Evolutionary conservation across 192 early-diverging fungal species (phyloP).

Genomic region (Rhizoclosmatium globosum): DNA sequence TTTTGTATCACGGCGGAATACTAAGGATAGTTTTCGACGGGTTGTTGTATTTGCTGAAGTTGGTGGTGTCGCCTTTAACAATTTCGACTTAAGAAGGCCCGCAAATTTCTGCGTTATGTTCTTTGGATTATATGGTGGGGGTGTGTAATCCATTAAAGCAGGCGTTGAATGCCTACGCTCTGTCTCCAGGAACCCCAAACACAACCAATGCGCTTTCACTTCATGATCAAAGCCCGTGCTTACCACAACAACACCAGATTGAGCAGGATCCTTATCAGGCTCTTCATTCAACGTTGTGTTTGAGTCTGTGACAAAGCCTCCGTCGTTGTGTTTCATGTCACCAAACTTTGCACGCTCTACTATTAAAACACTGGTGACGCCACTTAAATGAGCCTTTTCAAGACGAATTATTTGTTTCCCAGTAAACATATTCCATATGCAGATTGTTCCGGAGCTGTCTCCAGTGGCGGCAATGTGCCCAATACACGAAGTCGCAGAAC

Average conservation of each 20-base stretch:
- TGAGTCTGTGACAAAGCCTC: not conserved
- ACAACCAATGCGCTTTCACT: conserved; percentile 24
- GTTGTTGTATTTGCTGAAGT: not conserved
- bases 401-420: conserved; percentile 34
- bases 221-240: conserved; percentile 33
- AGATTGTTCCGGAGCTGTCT: conserved; percentile 40
- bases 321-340: not conserved
- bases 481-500: not conserved
- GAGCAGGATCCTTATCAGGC: not conserved
- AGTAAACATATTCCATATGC: conserved; percentile 52
- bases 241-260: conserved; percentile 14
- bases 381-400: conserved; percentile 43
- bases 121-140: conserved; percentile 1
- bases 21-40: not conserved
- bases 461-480: conserved; percentile 40
- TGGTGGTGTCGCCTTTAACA: not conserved
- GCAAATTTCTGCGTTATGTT: not conserved
- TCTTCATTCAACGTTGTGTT: not conserved
- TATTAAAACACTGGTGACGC: conserved; percentile 40
- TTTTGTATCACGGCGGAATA: not conserved
- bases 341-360: conserved; percentile 29
- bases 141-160: not conserved
- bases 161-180: not conserved
- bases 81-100: not conserved
- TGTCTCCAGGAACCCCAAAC: not conserved